phyloP scores from a whole-genome alignment of 257 asterid species.

The Primulina eburnea region DNA sequence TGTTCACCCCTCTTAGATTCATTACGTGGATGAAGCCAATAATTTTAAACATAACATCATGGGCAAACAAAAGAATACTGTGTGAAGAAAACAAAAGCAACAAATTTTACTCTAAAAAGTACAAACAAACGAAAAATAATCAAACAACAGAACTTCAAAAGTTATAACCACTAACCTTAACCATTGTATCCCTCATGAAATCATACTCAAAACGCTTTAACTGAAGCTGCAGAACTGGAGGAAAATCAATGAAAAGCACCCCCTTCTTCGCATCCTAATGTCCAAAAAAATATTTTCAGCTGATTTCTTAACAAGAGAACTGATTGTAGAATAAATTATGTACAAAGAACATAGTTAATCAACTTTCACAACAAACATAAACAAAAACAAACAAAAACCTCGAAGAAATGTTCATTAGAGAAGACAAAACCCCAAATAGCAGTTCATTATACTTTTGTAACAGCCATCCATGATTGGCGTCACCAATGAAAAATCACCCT shows the following conservation, averaged over 20 bases:
- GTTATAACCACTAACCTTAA: constrained; percentile 54
- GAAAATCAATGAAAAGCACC: constrained; percentile 77
- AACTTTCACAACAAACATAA: not conserved
- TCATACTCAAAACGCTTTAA: constrained; percentile 84
- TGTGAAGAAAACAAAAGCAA: constrained; percentile 4
- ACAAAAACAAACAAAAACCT: not conserved
- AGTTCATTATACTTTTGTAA: not conserved
- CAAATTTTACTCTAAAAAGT: not conserved
- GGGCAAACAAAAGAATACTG: not conserved
- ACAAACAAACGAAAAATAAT: not conserved
- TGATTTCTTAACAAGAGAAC: not conserved
- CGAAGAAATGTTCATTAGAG: constrained; percentile 2
- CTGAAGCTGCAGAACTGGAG: constrained; percentile 87
- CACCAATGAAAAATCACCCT: constrained; percentile 7
- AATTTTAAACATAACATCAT: constrained; percentile 10
- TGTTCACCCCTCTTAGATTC: not conserved
- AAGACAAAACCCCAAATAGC: constrained; percentile 13
- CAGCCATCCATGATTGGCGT: constrained; percentile 10
- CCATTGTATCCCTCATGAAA: constrained; percentile 90
- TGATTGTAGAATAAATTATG: constrained; percentile 16
- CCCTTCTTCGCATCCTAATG: constrained; percentile 88
- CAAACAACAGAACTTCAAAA: constrained; percentile 11
- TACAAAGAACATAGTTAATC: constrained; percentile 6
- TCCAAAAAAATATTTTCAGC: constrained; percentile 25
- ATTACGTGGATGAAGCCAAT: constrained; percentile 17